Percentiles rank a stretch among this genome's conserved stretches.
Conservation (phyloP, 768 basidiomycete genomes). For the Mycena galericulata region DNA sequence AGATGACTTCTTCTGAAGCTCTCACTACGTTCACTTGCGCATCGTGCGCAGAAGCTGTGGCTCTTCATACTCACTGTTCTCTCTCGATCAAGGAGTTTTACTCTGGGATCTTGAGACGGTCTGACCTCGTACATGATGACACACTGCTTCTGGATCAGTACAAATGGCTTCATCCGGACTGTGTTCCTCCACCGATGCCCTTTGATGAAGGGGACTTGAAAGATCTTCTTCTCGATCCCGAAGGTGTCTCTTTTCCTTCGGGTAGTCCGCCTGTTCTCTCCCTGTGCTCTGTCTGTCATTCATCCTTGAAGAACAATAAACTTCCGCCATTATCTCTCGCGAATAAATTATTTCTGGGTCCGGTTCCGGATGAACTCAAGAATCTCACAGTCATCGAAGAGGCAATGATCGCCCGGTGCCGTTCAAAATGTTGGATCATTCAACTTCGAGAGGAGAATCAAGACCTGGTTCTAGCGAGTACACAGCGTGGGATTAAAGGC, state of each 20-base stretch:
- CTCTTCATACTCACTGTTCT: slow-evolving; percentile 1
- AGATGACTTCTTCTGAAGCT: not conserved
- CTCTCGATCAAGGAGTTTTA: not conserved
- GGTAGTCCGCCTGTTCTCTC: not conserved
- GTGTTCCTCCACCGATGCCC: not conserved
- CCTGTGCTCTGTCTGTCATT: not conserved
- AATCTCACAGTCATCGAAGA: slow-evolving; percentile 26
- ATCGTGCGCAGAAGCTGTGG: not conserved
- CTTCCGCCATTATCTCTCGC: slow-evolving; percentile 1
- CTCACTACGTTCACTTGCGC: not conserved
- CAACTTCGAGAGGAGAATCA: slow-evolving; percentile 10
- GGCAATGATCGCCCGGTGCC: slow-evolving; percentile 25
- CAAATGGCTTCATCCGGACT: slow-evolving; percentile 9
- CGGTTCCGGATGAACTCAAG: not conserved
- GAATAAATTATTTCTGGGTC: slow-evolving; percentile 17
- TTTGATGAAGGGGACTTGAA: not conserved
- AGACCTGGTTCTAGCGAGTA: slow-evolving; percentile 29
- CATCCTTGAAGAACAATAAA: not conserved
- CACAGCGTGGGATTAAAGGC: slow-evolving; percentile 8
- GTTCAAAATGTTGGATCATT: slow-evolving; percentile 21
- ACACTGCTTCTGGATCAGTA: not conserved
- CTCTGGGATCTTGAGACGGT: not conserved
- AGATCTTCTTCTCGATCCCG: not conserved
- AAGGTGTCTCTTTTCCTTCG: not conserved
- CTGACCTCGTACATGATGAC: not conserved